phyloP scores from a whole-genome alignment of 78 protist genomes.

The Dictyostelium firmibasis region DNA sequence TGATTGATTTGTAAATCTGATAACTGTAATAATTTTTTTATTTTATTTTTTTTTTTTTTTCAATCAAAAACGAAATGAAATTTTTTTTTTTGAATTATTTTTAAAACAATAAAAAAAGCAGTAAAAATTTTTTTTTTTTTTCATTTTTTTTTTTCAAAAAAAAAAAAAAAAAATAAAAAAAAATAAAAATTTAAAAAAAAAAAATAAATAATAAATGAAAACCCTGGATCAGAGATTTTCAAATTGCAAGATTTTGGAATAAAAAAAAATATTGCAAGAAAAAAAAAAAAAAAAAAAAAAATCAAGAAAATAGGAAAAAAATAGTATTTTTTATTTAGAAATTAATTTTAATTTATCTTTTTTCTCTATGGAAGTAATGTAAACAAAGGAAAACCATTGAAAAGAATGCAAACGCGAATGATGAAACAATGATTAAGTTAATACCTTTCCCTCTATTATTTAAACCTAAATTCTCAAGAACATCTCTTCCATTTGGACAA shows the following conservation, averaged over 20 bases:
- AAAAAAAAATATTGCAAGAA: too few species aligned
- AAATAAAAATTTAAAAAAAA: too few species aligned
- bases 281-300: too few species aligned
- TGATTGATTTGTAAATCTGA: too few species aligned
- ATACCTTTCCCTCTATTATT: slow-evolving; percentile 29
- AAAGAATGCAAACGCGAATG: slow-evolving; percentile 50
- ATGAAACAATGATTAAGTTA: slow-evolving; percentile 26
- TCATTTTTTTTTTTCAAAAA: too few species aligned
- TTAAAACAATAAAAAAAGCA: not conserved
- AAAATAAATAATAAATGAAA: too few species aligned
- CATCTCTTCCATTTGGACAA: not conserved
- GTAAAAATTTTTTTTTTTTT: too few species aligned
- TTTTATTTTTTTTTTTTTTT: too few species aligned
- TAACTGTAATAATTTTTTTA: too few species aligned
- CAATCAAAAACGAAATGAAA: not conserved
- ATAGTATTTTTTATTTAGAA: not conserved
- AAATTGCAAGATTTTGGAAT: too few species aligned
- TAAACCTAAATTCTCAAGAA: slow-evolving; percentile 12
- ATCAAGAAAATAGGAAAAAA: not conserved
- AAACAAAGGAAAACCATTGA: slow-evolving; percentile 24
- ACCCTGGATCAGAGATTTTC: too few species aligned
- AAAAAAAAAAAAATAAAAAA: too few species aligned
- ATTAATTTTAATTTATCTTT: slow-evolving; percentile 28
- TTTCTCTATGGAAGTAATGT: slow-evolving; percentile 66
- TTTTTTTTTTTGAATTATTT: not conserved